Conservation (phyloP, 306 rosid genomes). For the Argentina anserina region DNA sequence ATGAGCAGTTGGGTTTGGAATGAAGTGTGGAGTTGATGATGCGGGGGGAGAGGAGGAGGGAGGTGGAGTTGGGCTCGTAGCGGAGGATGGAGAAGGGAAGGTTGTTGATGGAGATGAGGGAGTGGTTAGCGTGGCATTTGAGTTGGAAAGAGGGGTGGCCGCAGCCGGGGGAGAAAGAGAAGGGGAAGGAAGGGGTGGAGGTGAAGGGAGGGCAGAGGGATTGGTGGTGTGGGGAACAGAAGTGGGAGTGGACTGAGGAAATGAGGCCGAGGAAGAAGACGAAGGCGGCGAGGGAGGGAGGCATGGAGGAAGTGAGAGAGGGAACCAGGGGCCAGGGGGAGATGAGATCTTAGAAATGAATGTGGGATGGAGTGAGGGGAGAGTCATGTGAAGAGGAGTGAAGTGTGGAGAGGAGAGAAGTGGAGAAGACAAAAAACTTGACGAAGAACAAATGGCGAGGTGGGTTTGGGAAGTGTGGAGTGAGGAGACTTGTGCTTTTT, state of each 20-base stretch:
- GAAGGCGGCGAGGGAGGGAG: constrained; percentile 15
- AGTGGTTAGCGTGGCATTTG: constrained; percentile 46
- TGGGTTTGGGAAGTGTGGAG: background rate
- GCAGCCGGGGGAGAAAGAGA: constrained; percentile 63
- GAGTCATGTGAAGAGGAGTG: constrained; percentile 4
- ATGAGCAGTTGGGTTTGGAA: constrained; percentile 26
- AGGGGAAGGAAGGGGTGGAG: constrained; percentile 54
- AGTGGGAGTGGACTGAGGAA: constrained; percentile 11
- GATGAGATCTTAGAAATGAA: constrained; percentile 3
- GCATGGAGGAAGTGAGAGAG: constrained; percentile 25
- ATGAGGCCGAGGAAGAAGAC: background rate
- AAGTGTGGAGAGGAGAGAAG: background rate
- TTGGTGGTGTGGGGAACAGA: constrained; percentile 28
- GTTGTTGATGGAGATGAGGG: constrained; percentile 58
- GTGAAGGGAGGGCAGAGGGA: constrained; percentile 60
- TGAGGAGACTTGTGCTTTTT: background rate
- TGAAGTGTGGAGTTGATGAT: background rate
- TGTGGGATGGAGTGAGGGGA: background rate
- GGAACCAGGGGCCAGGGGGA: background rate
- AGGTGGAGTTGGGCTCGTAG: constrained; percentile 55
- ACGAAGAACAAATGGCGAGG: background rate
- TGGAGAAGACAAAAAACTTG: constrained; percentile 6
- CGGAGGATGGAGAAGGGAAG: constrained; percentile 54
- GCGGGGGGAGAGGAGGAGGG: constrained; percentile 54
- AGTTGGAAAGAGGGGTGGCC: constrained; percentile 93